phyloP scores from a whole-genome alignment of 1,139 yeast species.

The Yamadazyma jaroonii region DNA sequence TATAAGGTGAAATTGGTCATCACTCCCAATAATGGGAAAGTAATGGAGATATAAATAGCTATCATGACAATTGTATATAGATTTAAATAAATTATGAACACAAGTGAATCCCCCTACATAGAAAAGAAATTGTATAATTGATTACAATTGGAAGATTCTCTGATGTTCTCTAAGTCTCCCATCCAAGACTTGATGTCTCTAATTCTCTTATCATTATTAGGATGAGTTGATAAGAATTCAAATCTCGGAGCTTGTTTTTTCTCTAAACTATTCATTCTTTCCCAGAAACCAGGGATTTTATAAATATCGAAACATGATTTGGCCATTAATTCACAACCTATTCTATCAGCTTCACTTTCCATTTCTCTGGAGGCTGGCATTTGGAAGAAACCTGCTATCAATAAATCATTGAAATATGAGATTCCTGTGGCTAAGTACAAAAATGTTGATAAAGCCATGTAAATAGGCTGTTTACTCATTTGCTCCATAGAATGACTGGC shows the following conservation, averaged over 20 bases:
- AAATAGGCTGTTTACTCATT: constrained; percentile 61
- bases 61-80: not conserved
- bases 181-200: constrained; percentile 69
- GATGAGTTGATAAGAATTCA: constrained; percentile 86
- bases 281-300: constrained; percentile 78
- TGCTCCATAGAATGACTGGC: constrained; percentile 91
- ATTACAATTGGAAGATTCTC: constrained; percentile 31
- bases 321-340: constrained; percentile 90
- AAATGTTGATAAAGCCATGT: constrained; percentile 48
- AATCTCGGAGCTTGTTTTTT: constrained; percentile 23
- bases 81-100: no score
- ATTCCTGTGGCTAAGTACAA: constrained; percentile 38
- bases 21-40: constrained; percentile 18
- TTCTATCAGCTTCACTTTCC: constrained; percentile 96
- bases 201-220: constrained; percentile 74
- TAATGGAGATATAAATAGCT: constrained; percentile 2
- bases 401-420: constrained; percentile 45
- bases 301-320: constrained; percentile 79
- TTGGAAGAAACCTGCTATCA: constrained; percentile 59
- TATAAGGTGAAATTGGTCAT: constrained; percentile 19
- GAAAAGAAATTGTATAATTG: constrained; percentile 16
- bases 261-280: constrained; percentile 71
- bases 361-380: constrained; percentile 87
- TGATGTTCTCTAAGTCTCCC: constrained; percentile 56
- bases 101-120: constrained; percentile 1